Conservation (phyloP, 2,329 filamentous ascomycete genomes). For the Aspergillus calidoustus region DNA sequence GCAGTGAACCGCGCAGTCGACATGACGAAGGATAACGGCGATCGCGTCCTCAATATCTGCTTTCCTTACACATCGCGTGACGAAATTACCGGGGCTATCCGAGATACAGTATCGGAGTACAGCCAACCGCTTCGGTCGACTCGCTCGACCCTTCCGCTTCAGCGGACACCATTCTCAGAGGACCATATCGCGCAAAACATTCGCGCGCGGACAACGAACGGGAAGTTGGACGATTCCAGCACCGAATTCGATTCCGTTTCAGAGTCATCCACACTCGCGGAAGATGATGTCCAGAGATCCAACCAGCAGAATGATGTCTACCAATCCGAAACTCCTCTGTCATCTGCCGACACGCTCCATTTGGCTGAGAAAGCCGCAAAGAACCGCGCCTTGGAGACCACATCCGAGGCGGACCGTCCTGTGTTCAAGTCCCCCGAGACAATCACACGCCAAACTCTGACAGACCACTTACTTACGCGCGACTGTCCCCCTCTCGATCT, state of each 20-base stretch:
- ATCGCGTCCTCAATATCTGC: slow-evolving; percentile 86
- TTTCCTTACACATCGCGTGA: slow-evolving; percentile 97
- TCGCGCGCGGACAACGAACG: slow-evolving; percentile 61
- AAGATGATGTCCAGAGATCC: slow-evolving; percentile 41
- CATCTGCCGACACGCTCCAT: slow-evolving; percentile 56
- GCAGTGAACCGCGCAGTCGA: slow-evolving; percentile 85
- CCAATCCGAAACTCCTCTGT: slow-evolving; percentile 42
- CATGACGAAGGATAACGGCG: slow-evolving; percentile 84
- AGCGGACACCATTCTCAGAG: slow-evolving; percentile 78
- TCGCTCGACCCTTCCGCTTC: slow-evolving; percentile 32
- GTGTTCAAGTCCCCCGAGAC: slow-evolving; percentile 76
- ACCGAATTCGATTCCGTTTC: slow-evolving; percentile 53
- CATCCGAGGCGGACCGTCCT: slow-evolving; percentile 30
- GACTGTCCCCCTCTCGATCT: slow-evolving; percentile 86
- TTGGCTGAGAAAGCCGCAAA: slow-evolving; percentile 33
- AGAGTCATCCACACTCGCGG: slow-evolving; percentile 48
- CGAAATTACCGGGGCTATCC: slow-evolving; percentile 90
- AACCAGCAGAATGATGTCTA: slow-evolving; percentile 33
- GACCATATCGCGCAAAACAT: slow-evolving; percentile 87
- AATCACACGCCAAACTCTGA: slow-evolving; percentile 82
- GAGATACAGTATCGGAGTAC: slow-evolving; percentile 85
- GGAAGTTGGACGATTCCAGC: slow-evolving; percentile 45
- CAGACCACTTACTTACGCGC: slow-evolving; percentile 85
- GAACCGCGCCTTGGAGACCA: slow-evolving; percentile 42
- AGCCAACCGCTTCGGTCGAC: slow-evolving; percentile 67